Percentiles rank a stretch among this genome's conserved stretches.
Evolutionary conservation across 345 rosid genomes (phyloP).

Genomic region (Turnera subulata): DNA sequence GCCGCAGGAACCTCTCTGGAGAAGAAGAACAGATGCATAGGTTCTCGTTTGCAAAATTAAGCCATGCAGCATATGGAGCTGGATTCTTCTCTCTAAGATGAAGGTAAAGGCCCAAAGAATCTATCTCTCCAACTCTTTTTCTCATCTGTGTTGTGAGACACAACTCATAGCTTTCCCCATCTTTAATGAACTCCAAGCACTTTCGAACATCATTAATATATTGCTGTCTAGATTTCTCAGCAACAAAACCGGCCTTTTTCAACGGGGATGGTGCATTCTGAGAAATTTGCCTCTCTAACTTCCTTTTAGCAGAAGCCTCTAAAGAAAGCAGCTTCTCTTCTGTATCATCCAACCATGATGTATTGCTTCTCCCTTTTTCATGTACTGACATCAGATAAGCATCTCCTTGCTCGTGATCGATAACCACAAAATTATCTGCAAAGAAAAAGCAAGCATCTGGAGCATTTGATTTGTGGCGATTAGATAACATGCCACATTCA

Average conservation of each 20-base stretch:
- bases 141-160: constrained; percentile 83
- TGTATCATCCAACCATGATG: constrained; percentile 60
- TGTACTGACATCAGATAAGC: constrained; percentile 63
- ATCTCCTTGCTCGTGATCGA: constrained; percentile 70
- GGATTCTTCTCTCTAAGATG: constrained; percentile 82
- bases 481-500: constrained; percentile 72
- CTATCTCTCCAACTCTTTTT: constrained; percentile 41
- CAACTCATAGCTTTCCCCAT: constrained; percentile 97
- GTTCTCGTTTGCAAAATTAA: constrained; percentile 67
- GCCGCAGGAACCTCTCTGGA: constrained; percentile 83
- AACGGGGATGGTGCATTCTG: constrained; percentile 20
- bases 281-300: constrained; percentile 25
- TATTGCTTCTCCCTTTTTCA: constrained; percentile 31
- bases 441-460: constrained; percentile 98
- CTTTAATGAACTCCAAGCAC: constrained; percentile 72
- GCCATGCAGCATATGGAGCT: constrained; percentile 94
- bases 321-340: constrained; percentile 56
- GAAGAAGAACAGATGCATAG: constrained; percentile 81
- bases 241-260: constrained; percentile 37
- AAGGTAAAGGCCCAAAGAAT: constrained; percentile 77
- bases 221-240: constrained; percentile 62
- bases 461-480: constrained; percentile 65
- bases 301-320: constrained; percentile 28
- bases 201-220: constrained; percentile 61
- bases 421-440: constrained; percentile 63